These are phyloP conservation scores for Ogataea nakhonphanomensis DNA, from an alignment of 805 yeast species.

Conservation along the genomic window DNA sequence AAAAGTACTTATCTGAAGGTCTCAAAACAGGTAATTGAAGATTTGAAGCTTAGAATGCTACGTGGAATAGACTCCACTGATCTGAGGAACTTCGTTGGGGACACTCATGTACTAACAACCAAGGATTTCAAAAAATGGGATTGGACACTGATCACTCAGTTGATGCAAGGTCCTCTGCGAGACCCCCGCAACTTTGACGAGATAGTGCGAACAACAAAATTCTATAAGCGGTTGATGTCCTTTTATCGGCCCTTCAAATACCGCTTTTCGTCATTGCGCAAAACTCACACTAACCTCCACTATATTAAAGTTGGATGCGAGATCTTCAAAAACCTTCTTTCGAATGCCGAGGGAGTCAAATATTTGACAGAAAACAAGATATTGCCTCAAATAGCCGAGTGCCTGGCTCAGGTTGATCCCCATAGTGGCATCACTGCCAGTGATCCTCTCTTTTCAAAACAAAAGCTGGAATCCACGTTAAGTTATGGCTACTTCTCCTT, in stretches of 20 bases:
- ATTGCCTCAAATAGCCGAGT: slow-evolving; percentile 84
- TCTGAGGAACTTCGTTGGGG: slow-evolving; percentile 60
- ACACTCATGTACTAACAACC: slow-evolving; percentile 69
- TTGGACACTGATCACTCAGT: slow-evolving; percentile 68
- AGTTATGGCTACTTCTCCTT: slow-evolving; percentile 76
- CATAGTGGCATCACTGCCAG: slow-evolving; percentile 67
- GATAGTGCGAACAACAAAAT: slow-evolving; percentile 71
- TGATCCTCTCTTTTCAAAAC: slow-evolving; percentile 69
- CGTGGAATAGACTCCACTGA: slow-evolving; percentile 54
- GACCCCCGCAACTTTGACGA: slow-evolving; percentile 76
- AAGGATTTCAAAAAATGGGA: slow-evolving; percentile 85
- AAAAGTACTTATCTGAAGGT: slow-evolving; percentile 15
- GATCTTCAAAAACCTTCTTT: slow-evolving; percentile 61
- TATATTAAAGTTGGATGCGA: slow-evolving; percentile 74
- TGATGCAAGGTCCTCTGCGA: slow-evolving; percentile 82
- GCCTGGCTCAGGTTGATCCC: slow-evolving; percentile 82
- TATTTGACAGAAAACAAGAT: slow-evolving; percentile 71
- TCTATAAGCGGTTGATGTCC: slow-evolving; percentile 77
- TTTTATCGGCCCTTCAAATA: slow-evolving; percentile 91
- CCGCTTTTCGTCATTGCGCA: slow-evolving; percentile 59
- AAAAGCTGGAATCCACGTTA: slow-evolving; percentile 58
- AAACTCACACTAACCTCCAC: slow-evolving; percentile 47
- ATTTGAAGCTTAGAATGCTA: slow-evolving; percentile 12
- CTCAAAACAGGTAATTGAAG: slow-evolving; percentile 27
- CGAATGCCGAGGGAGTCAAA: slow-evolving; percentile 61